Percentiles rank a stretch among this genome's conserved stretches.
phyloP scores from a whole-genome alignment of 1,284 basidiomycete species.

The Entoloma clypeatum region DNA sequence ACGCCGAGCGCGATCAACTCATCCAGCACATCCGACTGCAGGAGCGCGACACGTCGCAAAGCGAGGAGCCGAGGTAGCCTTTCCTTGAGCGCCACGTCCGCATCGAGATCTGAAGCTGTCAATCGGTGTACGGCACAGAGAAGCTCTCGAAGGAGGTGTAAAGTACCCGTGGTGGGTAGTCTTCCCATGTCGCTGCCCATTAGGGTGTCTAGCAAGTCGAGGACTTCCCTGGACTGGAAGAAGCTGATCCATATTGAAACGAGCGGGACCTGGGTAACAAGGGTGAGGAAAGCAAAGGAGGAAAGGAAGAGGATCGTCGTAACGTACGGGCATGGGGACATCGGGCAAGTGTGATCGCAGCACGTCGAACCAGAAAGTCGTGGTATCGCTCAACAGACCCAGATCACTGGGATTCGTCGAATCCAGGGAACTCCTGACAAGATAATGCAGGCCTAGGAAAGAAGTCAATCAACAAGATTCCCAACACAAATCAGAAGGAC shows the following conservation, averaged over 20 bases:
- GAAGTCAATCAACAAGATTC: background rate
- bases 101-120: conserved; percentile 17
- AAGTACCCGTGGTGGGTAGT: conserved; percentile 15
- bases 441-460: conserved; percentile 20
- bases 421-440: conserved; percentile 23
- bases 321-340: conserved; percentile 15
- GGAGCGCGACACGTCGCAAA: conserved; percentile 33
- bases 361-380: conserved; percentile 31
- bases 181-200: conserved; percentile 10
- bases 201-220: conserved; percentile 36
- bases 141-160: conserved; percentile 28
- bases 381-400: conserved; percentile 29
- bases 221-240: conserved; percentile 34
- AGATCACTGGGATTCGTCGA: conserved; percentile 27
- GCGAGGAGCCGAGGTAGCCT: conserved; percentile 32
- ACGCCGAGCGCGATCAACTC: conserved; percentile 44
- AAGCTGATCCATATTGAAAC: conserved; percentile 48
- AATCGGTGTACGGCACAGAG: conserved; percentile 30
- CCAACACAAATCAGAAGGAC: background rate
- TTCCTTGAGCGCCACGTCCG: conserved; percentile 25
- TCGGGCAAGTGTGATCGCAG: conserved; percentile 17
- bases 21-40: conserved; percentile 39
- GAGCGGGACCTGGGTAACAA: conserved; percentile 26
- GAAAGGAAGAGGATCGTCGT: background rate
- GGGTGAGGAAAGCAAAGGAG: background rate